These are phyloP conservation scores for Kodamaea lidongshanica DNA, from an alignment of 805 yeast genomes.

Conservation along the genomic window DNA sequence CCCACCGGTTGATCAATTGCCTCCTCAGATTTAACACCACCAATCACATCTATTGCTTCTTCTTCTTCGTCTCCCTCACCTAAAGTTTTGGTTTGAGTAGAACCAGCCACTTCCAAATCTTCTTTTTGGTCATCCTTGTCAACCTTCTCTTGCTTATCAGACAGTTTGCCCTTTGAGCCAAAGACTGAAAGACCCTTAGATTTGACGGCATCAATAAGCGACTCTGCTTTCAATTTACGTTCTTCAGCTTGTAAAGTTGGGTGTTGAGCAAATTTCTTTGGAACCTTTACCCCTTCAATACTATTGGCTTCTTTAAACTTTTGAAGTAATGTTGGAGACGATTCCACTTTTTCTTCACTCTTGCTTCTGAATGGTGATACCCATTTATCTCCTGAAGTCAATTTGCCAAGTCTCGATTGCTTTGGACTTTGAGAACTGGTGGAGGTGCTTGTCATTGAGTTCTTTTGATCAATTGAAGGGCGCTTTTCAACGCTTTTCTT, in stretches of 20 bases:
- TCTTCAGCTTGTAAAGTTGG: conserved; percentile 31
- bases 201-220: conserved; percentile 8
- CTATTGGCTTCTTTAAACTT: conserved; percentile 31
- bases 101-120: conserved; percentile 5
- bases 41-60: conserved; percentile 6
- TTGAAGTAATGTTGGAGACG: conserved; percentile 23
- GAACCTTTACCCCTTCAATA: conserved; percentile 30
- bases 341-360: conserved; percentile 14
- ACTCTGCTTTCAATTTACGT: conserved; percentile 7
- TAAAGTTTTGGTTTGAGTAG: conserved; percentile 5
- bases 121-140: conserved; percentile 5
- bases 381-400: conserved; percentile 31
- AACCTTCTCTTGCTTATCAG: too few relatives aligned
- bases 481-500: conserved; percentile 2
- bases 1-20: too few relatives aligned
- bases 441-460: neutral
- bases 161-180: conserved; percentile 1
- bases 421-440: conserved; percentile 2
- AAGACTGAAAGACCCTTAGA: conserved; percentile 7
- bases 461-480: neutral
- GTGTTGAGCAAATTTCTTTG: conserved; percentile 35
- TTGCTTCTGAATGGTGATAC: conserved; percentile 36
- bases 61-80: conserved; percentile 6
- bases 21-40: too few relatives aligned
- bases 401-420: conserved; percentile 19